Evolutionary conservation across 371 early-diverging fungal genomes (phyloP), one percentile per base, ranked within the genome.

Genomic region (Phascolomyces articulosus): DNA sequence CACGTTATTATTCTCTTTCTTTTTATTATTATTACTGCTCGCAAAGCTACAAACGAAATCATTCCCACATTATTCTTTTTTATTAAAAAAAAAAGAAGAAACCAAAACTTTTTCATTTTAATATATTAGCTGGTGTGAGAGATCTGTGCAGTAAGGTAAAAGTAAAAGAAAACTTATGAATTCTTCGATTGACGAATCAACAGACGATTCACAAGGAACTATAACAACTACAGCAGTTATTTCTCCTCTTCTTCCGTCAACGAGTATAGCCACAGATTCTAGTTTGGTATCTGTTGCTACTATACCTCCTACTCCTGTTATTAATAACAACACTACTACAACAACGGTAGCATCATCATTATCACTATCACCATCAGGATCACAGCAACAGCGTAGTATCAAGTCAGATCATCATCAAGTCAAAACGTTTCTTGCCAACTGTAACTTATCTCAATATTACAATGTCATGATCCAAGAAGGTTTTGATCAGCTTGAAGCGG

Each of bases 401-500:
- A n/a, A n/a, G n/a, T 1, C 18, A 18, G 44, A 44, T 23, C 54
- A 54, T 18, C 38, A 62, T 28, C 62, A 58, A 38, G 59, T 63
- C 15, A 11, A 26, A 20, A 21, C 29, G 6, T 67, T 63, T 58
- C 24, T 67, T 27, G 38, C 62, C 8, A 29, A 31, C 26, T 48
- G 55, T 34, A 63, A 67, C 34, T 53, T 62, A 11, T 27, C 21
- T 13, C 67, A 58, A 51, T 69, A 63, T 51, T 64, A 54, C 40
- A 20, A 27, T 9, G 8, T 51, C 23, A 61, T 66, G 29, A 62
- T 65, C 38, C 26, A 55, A 18, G 67, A 67, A 62, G 67, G 66
- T 3, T 66, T 66, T 41, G 67, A 70, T 64, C 71, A 61, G 38
- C 60, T 66, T 26, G 63, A 70, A 58, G 65, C 70, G 59, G 65